phyloP scores from a whole-genome alignment of 345 rosid species.

The Eucalyptus erythrocorys region DNA sequence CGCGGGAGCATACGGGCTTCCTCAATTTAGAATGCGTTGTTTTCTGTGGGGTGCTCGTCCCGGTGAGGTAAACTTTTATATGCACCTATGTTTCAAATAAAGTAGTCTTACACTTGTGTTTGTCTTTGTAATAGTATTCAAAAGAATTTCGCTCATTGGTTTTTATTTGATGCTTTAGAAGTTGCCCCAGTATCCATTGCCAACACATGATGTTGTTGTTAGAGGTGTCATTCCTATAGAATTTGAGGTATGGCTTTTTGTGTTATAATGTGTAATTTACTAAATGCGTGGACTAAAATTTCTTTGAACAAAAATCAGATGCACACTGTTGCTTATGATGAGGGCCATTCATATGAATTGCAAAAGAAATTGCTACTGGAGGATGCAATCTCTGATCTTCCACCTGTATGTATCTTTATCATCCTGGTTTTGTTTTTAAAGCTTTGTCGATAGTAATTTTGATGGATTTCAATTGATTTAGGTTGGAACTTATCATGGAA shows the following conservation, averaged over 20 bases:
- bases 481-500: constrained; percentile 27
- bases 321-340: constrained; percentile 31
- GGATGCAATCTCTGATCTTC: constrained; percentile 56
- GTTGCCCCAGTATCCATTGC: constrained; percentile 67
- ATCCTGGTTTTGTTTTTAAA: neutral
- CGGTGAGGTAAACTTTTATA: constrained; percentile 18
- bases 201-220: constrained; percentile 59
- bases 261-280: neutral
- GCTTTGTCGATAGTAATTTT: constrained; percentile 5
- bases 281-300: neutral
- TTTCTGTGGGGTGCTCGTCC: constrained; percentile 80
- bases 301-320: constrained; percentile 12
- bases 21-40: constrained; percentile 65
- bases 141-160: neutral
- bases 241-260: constrained; percentile 37
- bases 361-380: constrained; percentile 21
- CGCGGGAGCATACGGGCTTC: constrained; percentile 84
- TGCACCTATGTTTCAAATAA: neutral
- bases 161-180: constrained; percentile 14
- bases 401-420: constrained; percentile 22
- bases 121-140: neutral
- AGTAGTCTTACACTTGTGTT: neutral
- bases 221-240: constrained; percentile 47
- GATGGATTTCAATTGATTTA: neutral
- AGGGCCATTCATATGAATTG: constrained; percentile 12